These are phyloP conservation scores for Sclerospora graminicola DNA, from an alignment of 352 stramenopile species.

Conservation along the genomic window DNA sequence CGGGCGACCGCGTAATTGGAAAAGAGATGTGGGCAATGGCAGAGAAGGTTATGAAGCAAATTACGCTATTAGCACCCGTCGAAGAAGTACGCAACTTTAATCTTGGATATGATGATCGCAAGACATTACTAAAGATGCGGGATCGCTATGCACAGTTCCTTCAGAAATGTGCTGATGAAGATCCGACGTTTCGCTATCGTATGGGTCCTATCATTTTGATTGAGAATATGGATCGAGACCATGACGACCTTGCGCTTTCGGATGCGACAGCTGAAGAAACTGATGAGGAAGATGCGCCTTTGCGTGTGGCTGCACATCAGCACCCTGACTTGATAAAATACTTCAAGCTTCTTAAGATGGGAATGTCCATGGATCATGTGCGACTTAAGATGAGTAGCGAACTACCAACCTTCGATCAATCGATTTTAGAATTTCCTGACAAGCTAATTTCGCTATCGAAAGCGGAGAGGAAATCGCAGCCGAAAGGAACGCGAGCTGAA, in stretches of 20 bases:
- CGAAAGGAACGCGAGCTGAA: slow-evolving; percentile 35
- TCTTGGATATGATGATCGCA: slow-evolving; percentile 74
- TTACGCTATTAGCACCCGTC: slow-evolving; percentile 59
- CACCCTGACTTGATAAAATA: slow-evolving; percentile 65
- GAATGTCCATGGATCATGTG: slow-evolving; percentile 60
- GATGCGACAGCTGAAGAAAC: slow-evolving; percentile 54
- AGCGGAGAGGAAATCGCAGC: slow-evolving; percentile 24
- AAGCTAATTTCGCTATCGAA: slow-evolving; percentile 86
- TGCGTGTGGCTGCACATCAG: slow-evolving; percentile 34
- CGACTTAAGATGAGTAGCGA: slow-evolving; percentile 65
- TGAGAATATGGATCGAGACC: slow-evolving; percentile 47
- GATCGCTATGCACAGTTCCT: slow-evolving; percentile 73
- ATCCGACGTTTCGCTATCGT: slow-evolving; percentile 52
- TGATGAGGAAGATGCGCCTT: slow-evolving; percentile 40
- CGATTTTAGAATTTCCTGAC: slow-evolving; percentile 56
- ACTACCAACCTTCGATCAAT: slow-evolving; percentile 35
- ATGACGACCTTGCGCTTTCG: slow-evolving; percentile 42
- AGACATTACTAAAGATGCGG: slow-evolving; percentile 57
- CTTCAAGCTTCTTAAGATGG: slow-evolving; percentile 77
- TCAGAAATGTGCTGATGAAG: slow-evolving; percentile 54
- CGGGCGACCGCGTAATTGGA: slow-evolving; percentile 64
- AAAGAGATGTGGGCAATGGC: slow-evolving; percentile 83
- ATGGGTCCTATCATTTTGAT: slow-evolving; percentile 73
- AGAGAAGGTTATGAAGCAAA: slow-evolving; percentile 73
- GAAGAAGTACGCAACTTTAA: slow-evolving; percentile 76